Percentiles rank a stretch among this genome's conserved stretches.
Conservation (phyloP, 2,329 filamentous ascomycete species). For the Torrubiellomyces zombiae region DNA sequence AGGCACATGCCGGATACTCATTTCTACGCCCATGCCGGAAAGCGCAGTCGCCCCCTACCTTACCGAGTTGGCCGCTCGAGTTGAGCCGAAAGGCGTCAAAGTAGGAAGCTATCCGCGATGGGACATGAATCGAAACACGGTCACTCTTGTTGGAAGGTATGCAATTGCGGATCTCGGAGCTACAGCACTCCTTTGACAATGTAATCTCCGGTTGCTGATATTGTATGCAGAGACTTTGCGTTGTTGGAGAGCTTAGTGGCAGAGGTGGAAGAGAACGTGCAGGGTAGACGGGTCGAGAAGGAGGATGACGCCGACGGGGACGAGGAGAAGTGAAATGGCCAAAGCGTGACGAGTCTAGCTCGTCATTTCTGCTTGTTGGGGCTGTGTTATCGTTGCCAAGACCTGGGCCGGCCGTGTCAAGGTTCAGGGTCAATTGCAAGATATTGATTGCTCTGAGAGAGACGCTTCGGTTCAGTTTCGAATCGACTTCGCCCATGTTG, state of each 20-base stretch:
- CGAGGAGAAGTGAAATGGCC: slow-evolving; percentile 1
- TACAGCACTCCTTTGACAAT: background rate
- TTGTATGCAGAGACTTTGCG: slow-evolving; percentile 41
- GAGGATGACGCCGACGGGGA: slow-evolving; percentile 55
- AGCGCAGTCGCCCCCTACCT: slow-evolving; percentile 72
- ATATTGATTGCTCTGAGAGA: no score
- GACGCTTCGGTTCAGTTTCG: no score
- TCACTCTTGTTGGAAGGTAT: slow-evolving; percentile 61
- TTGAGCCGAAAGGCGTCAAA: slow-evolving; percentile 66
- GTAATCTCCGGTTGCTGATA: slow-evolving; percentile 5
- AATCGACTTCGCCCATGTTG: no score
- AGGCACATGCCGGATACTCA: slow-evolving; percentile 59
- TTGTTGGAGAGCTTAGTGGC: slow-evolving; percentile 64
- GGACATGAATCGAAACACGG: slow-evolving; percentile 75
- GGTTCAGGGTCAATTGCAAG: no score
- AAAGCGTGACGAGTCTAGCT: no score
- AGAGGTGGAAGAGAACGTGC: slow-evolving; percentile 61
- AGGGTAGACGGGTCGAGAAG: slow-evolving; percentile 49
- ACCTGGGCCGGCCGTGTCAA: no score
- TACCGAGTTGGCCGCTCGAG: slow-evolving; percentile 58
- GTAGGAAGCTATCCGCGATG: slow-evolving; percentile 91
- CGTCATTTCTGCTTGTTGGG: no score
- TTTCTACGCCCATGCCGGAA: slow-evolving; percentile 78
- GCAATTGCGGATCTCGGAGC: background rate
- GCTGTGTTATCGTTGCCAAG: no score